phyloP scores from a whole-genome alignment of 225 moss, liverwort and hornwort species.

The Anthoceros angustus region DNA sequence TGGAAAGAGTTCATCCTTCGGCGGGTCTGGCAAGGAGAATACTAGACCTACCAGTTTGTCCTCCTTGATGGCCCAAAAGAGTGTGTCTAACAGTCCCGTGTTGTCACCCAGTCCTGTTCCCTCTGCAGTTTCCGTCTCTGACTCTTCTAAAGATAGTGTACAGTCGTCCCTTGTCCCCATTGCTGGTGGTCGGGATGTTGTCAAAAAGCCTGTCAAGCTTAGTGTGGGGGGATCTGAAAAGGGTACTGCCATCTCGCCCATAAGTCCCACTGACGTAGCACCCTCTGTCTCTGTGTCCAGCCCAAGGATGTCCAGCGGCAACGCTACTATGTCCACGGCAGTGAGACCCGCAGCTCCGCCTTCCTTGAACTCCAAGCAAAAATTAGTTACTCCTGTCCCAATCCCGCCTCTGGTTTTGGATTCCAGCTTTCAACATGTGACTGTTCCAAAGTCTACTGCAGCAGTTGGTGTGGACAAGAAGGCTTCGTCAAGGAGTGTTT shows the following conservation, averaged over 20 bases:
- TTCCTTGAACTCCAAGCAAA: background rate
- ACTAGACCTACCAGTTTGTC: background rate
- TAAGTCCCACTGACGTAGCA: background rate
- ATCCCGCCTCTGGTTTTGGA: background rate
- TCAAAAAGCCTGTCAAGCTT: background rate
- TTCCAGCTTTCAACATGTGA: background rate
- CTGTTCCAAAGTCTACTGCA: background rate
- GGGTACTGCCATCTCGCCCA: background rate
- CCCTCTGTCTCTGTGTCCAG: background rate
- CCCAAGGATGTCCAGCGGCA: background rate
- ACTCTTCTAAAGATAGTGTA: background rate
- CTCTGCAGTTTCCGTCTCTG: background rate
- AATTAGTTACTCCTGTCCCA: background rate
- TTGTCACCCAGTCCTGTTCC: background rate
- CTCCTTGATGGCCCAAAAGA: background rate
- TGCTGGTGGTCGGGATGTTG: background rate
- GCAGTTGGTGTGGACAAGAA: background rate
- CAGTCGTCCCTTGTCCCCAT: background rate
- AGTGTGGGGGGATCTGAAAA: background rate
- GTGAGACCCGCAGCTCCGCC: background rate
- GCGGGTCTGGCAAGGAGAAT: conserved; percentile 5
- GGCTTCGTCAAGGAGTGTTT: background rate
- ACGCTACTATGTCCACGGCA: background rate
- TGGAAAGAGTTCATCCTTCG: background rate
- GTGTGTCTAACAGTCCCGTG: conserved; percentile 1